Conservation (phyloP, 495 filamentous ascomycete species). For the Aspergillus asperescens region DNA sequence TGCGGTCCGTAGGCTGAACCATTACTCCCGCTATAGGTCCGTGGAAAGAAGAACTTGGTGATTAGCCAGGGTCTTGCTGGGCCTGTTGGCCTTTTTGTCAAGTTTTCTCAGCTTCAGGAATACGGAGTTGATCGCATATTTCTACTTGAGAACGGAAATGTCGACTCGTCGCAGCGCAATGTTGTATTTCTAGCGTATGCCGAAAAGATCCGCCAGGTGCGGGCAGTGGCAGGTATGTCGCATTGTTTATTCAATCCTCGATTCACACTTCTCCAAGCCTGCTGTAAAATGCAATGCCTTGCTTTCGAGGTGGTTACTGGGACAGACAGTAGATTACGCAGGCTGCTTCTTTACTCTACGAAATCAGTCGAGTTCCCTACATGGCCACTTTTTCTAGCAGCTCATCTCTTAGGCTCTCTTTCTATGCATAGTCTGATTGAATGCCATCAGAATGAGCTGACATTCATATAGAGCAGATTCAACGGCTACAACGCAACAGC, state of each 20-base stretch:
- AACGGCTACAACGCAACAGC: slow-evolving; percentile 75
- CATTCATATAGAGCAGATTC: slow-evolving; percentile 75
- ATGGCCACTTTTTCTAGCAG: slow-evolving; percentile 42
- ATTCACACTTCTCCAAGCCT: background rate
- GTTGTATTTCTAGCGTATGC: slow-evolving; percentile 87
- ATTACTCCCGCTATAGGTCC: slow-evolving; percentile 57
- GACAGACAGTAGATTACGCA: slow-evolving; percentile 60
- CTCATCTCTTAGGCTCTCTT: slow-evolving; percentile 44
- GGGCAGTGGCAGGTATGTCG: slow-evolving; percentile 81
- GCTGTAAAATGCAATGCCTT: background rate
- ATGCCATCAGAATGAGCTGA: slow-evolving; percentile 56
- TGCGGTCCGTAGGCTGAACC: slow-evolving; percentile 18
- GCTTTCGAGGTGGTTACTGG: slow-evolving; percentile 20
- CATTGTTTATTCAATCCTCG: background rate
- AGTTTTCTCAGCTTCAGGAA: slow-evolving; percentile 84
- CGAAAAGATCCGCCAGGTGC: slow-evolving; percentile 76
- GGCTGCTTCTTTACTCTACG: slow-evolving; percentile 51
- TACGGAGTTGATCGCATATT: slow-evolving; percentile 97
- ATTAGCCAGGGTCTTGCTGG: slow-evolving; percentile 87
- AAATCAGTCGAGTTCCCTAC: slow-evolving; percentile 63
- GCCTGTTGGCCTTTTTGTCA: slow-evolving; percentile 83
- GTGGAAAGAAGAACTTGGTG: slow-evolving; percentile 97
- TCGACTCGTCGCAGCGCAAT: slow-evolving; percentile 89
- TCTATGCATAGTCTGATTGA: slow-evolving; percentile 30
- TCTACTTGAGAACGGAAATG: slow-evolving; percentile 89